A percentile compares a stretch with the other conserved stretches of the same genome.
These are phyloP conservation scores for Coccomyxa sp. DNA, from an alignment of 139 green algal species.

Conservation along the genomic window DNA sequence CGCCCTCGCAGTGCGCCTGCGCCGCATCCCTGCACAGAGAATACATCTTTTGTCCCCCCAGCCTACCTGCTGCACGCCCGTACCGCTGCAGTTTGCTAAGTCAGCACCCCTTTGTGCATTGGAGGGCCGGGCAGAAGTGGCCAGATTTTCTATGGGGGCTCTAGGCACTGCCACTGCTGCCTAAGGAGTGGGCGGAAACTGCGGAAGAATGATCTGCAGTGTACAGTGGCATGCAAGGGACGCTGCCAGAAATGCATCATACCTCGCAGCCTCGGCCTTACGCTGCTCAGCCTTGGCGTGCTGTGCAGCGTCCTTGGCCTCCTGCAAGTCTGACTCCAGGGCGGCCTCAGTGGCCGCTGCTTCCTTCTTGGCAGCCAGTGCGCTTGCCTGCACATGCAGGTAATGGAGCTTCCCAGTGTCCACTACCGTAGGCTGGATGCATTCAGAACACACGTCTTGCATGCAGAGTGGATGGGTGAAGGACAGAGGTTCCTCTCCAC, in stretches of 20 bases:
- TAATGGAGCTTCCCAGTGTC: no score
- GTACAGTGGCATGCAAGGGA: no score
- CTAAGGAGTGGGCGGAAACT: no score
- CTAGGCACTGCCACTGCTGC: no score
- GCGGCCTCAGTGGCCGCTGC: conserved; percentile 3
- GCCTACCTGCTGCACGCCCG: no score
- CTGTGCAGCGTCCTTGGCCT: conserved; percentile 4
- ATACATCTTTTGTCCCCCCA: no score
- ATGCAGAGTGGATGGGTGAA: background rate
- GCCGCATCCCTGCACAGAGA: conserved; percentile 2
- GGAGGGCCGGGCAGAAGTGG: no score
- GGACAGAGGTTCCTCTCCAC: background rate
- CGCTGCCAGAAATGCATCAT: no score
- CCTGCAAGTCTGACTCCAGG: conserved; percentile 9
- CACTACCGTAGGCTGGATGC: background rate
- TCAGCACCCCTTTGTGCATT: no score
- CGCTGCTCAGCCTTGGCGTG: background rate
- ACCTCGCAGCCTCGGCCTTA: background rate
- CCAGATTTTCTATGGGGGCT: no score
- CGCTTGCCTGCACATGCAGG: conserved; percentile 6
- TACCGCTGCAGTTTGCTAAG: no score
- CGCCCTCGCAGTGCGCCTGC: background rate
- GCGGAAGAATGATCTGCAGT: no score
- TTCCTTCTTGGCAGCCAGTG: conserved; percentile 3
- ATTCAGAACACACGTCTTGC: background rate